phyloP scores from a whole-genome alignment of 2,329 filamentous ascomycete genomes.

The Trichoderma sp. region DNA sequence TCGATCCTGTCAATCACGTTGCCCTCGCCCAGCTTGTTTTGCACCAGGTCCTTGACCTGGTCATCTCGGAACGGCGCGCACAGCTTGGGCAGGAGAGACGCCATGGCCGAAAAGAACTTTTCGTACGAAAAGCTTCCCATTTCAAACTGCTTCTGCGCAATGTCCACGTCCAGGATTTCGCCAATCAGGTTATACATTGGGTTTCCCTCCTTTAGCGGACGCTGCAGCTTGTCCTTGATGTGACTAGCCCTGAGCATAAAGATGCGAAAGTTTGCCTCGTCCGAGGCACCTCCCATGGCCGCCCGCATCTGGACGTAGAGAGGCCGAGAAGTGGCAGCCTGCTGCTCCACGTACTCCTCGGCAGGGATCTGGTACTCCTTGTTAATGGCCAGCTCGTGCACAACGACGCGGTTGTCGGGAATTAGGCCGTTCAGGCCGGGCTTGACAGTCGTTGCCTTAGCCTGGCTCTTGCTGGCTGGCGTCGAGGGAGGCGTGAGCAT shows the following conservation, averaged over 20 bases:
- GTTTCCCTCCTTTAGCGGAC: constrained; percentile 69
- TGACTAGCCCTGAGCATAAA: constrained; percentile 71
- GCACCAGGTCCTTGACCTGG: constrained; percentile 68
- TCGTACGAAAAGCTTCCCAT: constrained; percentile 78
- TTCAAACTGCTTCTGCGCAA: constrained; percentile 68
- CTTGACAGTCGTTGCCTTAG: constrained; percentile 39
- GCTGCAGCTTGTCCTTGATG: constrained; percentile 70
- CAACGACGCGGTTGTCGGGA: constrained; percentile 72
- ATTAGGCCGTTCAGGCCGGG: constrained; percentile 56
- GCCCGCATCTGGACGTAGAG: constrained; percentile 60
- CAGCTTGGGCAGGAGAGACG: constrained; percentile 72
- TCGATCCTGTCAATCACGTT: constrained; percentile 75
- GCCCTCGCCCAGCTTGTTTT: constrained; percentile 60
- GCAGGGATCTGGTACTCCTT: constrained; percentile 72
- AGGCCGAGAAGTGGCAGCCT: constrained; percentile 49
- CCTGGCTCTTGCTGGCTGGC: constrained; percentile 44
- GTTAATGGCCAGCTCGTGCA: constrained; percentile 80
- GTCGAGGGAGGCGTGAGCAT: constrained; percentile 57
- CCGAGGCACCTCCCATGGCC: constrained; percentile 66
- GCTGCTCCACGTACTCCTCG: constrained; percentile 60
- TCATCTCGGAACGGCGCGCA: constrained; percentile 80
- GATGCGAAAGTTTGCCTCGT: constrained; percentile 65
- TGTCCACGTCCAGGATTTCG: constrained; percentile 72
- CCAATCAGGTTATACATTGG: constrained; percentile 74
- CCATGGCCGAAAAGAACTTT: constrained; percentile 77